phyloP scores from a whole-genome alignment of 495 filamentous ascomycete genomes.

The Hamigera avellanea region DNA sequence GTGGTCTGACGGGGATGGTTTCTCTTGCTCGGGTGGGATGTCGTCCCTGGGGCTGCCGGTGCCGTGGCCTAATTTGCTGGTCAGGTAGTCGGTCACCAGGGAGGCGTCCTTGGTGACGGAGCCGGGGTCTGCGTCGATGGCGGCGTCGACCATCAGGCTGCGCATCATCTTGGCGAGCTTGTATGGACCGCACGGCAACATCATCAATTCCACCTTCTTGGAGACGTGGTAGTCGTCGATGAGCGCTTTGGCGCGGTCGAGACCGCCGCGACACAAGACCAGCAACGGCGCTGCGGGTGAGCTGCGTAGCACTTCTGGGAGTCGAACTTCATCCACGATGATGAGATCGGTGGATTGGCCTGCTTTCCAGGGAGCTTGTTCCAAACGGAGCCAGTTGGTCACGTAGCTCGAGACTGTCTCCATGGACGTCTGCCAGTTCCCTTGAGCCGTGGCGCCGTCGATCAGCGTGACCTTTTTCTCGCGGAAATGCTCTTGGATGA shows the following conservation, averaged over 20 bases:
- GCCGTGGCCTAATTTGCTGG: no score
- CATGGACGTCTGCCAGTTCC: not conserved
- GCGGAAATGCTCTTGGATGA: not conserved
- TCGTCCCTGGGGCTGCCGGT: no score
- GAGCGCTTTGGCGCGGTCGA: not conserved
- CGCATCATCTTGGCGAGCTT: slow-evolving; percentile 7
- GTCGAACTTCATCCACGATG: slow-evolving; percentile 17
- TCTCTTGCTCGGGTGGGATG: no score
- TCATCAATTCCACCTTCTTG: slow-evolving; percentile 3
- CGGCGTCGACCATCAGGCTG: not conserved
- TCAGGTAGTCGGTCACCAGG: no score
- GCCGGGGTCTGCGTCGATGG: no score
- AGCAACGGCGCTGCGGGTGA: not conserved
- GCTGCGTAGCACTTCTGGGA: slow-evolving; percentile 2
- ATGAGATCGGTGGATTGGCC: slow-evolving; percentile 11
- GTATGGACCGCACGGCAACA: slow-evolving; percentile 13
- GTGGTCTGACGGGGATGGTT: no score
- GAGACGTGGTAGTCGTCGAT: slow-evolving; percentile 1
- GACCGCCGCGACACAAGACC: slow-evolving; percentile 1
- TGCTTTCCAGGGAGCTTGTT: slow-evolving; percentile 1
- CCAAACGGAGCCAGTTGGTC: slow-evolving; percentile 21
- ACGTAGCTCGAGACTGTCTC: slow-evolving; percentile 12
- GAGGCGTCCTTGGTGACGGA: no score
- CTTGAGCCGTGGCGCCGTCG: not conserved
- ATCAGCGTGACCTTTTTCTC: not conserved